Evolutionary conservation across 805 yeast genomes (phyloP).

Genomic region (Candida chauliodis): DNA sequence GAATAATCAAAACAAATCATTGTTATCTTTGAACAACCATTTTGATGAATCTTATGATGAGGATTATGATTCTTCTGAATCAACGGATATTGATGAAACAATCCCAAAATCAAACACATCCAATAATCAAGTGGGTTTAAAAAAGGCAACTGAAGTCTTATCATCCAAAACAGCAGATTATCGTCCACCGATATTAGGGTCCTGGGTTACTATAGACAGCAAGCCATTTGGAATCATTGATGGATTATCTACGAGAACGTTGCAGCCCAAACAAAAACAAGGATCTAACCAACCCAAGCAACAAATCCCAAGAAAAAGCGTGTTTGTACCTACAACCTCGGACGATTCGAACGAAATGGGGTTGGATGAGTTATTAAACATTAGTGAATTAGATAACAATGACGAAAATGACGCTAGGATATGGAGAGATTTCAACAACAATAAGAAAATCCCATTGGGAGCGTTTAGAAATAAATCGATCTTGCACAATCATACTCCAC

Average conservation of each 20-base stretch:
- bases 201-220: constrained; percentile 77
- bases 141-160: constrained; percentile 90
- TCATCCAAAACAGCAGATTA: constrained; percentile 81
- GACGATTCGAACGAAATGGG: constrained; percentile 35
- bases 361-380: constrained; percentile 81
- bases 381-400: constrained; percentile 78
- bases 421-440: constrained; percentile 44
- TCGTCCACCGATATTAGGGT: constrained; percentile 88
- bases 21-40: neutral
- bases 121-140: constrained; percentile 44
- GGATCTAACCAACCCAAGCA: neutral
- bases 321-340: constrained; percentile 12
- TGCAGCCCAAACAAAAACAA: constrained; percentile 21
- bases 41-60: constrained; percentile 3
- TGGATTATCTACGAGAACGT: constrained; percentile 84
- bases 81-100: constrained; percentile 89
- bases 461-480: constrained; percentile 79
- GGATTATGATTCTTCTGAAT: constrained; percentile 68
- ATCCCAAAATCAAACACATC: constrained; percentile 60
- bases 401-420: constrained; percentile 54
- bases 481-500: constrained; percentile 18
- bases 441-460: constrained; percentile 64
- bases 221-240: constrained; percentile 93
- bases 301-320: constrained; percentile 16
- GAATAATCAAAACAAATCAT: neutral